Percentiles rank a stretch among this genome's conserved stretches.
Conservation (phyloP, 2,329 filamentous ascomycete genomes). For the Diplodia sapinea region DNA sequence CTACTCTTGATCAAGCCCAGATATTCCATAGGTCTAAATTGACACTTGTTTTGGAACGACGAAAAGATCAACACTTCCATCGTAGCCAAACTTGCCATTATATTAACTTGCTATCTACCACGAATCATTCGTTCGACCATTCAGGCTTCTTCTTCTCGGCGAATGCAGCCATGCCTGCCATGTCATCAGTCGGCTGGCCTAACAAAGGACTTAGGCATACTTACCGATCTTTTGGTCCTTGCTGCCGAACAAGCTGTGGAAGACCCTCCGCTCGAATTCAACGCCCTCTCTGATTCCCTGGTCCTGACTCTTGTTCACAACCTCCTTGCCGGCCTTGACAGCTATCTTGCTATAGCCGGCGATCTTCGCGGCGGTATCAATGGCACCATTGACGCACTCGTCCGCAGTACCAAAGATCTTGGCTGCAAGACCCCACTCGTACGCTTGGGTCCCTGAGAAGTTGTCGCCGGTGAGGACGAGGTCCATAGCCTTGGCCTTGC, state of each 20-base stretch:
- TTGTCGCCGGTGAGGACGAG: slow-evolving; percentile 60
- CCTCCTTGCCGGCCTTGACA: slow-evolving; percentile 89
- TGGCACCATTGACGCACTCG: slow-evolving; percentile 77
- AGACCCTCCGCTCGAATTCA: slow-evolving; percentile 91
- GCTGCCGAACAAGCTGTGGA: slow-evolving; percentile 91
- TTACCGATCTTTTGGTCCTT: slow-evolving; percentile 94
- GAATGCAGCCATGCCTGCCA: slow-evolving; percentile 80
- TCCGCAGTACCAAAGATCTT: slow-evolving; percentile 80
- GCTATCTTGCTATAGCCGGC: slow-evolving; percentile 86
- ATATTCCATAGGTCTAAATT: too few species aligned
- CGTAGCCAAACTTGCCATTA: background rate
- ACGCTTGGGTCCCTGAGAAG: slow-evolving; percentile 84
- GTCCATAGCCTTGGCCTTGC: slow-evolving; percentile 55
- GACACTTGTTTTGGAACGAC: too few species aligned
- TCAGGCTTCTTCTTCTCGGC: slow-evolving; percentile 91
- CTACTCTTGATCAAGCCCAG: background rate
- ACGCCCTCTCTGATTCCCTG: slow-evolving; percentile 85
- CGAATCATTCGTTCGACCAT: slow-evolving; percentile 76
- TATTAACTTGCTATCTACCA: background rate
- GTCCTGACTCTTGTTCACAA: slow-evolving; percentile 99
- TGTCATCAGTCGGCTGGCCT: background rate
- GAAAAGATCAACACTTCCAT: too few species aligned
- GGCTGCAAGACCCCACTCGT: slow-evolving; percentile 87
- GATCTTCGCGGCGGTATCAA: slow-evolving; percentile 87
- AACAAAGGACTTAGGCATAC: slow-evolving; percentile 31